Evolutionary conservation across 2,329 filamentous ascomycete species (phyloP).

Genomic region (Zasmidium cellare): DNA sequence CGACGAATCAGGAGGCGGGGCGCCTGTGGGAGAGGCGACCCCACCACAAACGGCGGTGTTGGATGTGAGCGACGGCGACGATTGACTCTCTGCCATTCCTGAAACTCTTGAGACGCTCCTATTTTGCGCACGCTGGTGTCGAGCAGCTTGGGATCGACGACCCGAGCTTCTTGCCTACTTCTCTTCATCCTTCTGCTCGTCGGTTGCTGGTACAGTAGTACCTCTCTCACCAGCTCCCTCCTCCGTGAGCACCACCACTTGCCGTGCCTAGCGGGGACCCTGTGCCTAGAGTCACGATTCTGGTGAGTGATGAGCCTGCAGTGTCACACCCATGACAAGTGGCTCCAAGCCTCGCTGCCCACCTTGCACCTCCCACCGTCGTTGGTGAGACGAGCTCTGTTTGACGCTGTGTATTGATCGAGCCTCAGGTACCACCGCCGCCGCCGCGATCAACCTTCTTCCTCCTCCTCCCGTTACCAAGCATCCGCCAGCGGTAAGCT

Average conservation of each 20-base stretch:
- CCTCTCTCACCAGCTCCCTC: neutral
- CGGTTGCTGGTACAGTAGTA: neutral
- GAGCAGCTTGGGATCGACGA: neutral
- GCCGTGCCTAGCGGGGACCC: neutral
- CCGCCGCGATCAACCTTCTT: neutral
- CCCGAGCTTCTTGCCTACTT: neutral
- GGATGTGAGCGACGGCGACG: neutral
- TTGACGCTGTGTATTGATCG: neutral
- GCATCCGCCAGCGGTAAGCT: neutral
- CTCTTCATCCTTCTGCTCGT: neutral
- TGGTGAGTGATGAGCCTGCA: neutral
- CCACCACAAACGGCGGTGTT: neutral
- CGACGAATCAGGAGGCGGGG: slow-evolving; percentile 2
- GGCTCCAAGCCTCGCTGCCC: neutral
- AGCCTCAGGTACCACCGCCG: neutral
- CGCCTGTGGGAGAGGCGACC: neutral
- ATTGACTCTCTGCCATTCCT: neutral
- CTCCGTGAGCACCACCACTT: neutral
- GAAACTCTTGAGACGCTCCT: neutral
- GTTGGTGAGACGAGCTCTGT: neutral
- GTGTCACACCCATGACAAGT: neutral
- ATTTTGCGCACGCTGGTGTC: neutral
- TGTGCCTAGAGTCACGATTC: neutral
- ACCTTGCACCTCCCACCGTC: neutral
- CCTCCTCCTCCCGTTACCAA: neutral